Conservation (phyloP, 2,329 filamentous ascomycete genomes). For the Corniculantispora saksenae region DNA sequence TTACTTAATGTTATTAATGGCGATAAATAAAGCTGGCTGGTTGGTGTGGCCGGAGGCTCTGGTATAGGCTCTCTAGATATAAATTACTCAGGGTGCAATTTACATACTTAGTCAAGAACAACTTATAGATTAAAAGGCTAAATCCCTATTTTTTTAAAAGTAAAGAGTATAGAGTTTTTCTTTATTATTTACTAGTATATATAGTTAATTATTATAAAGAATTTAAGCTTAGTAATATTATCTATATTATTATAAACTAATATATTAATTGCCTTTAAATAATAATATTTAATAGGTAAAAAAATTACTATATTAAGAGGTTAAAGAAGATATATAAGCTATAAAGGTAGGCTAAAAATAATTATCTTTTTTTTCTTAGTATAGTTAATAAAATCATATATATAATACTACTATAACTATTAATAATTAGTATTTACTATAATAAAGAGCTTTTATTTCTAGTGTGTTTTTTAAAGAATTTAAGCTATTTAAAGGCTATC, state of each 20-base stretch:
- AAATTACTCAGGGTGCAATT: neutral
- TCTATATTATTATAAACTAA: constrained; percentile 8
- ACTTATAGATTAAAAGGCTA: constrained; percentile 6
- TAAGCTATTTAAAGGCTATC: constrained; percentile 11
- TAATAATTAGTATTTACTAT: constrained; percentile 18
- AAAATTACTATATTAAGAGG: constrained; percentile 14
- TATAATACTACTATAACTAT: constrained; percentile 15
- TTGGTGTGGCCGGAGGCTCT: no score
- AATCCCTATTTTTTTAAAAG: constrained; percentile 17
- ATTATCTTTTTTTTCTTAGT: neutral
- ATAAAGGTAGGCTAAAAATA: neutral
- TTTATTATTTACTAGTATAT: constrained; percentile 11
- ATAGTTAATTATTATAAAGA: constrained; percentile 8
- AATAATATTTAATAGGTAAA: neutral
- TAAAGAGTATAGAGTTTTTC: constrained; percentile 8
- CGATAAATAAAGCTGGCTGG: no score
- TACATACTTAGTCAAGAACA: neutral
- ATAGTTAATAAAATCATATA: constrained; percentile 11
- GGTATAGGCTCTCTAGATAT: no score
- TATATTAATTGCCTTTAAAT: neutral
- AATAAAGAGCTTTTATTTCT: neutral
- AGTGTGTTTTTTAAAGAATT: constrained; percentile 11
- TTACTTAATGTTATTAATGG: no score
- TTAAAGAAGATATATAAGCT: constrained; percentile 17
- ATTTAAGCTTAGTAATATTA: constrained; percentile 13